These are phyloP conservation scores for Heritiera fomes DNA, from an alignment of 345 rosid species.

Conservation along the genomic window DNA sequence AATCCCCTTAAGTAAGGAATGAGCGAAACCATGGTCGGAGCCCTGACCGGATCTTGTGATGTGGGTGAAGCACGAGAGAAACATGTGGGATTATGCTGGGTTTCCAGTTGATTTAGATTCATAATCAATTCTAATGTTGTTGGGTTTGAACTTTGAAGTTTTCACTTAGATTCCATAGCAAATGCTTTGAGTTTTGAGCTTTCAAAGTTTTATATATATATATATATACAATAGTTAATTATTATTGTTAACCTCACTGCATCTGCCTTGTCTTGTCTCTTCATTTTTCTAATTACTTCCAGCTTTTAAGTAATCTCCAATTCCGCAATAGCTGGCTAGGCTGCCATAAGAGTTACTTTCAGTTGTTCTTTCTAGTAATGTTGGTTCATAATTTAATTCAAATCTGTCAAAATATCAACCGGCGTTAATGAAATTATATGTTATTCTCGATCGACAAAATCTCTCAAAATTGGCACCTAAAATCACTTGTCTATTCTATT, in stretches of 20 bases:
- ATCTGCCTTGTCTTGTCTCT: background rate
- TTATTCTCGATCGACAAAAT: no score
- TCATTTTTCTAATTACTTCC: background rate
- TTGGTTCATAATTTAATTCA: no score
- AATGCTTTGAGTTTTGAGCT: constrained; percentile 24
- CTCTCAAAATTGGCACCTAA: no score
- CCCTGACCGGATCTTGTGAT: background rate
- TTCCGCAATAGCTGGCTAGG: background rate
- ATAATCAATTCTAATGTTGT: background rate
- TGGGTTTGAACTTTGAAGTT: constrained; percentile 14
- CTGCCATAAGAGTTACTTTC: background rate
- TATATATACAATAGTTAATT: background rate
- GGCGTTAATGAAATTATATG: no score
- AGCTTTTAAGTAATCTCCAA: background rate
- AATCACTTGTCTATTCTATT: no score
- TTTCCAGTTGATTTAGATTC: background rate
- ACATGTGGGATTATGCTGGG: constrained; percentile 43
- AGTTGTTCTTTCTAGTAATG: no score
- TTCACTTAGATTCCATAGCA: constrained; percentile 16
- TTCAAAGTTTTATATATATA: background rate
- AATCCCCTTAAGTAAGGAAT: background rate
- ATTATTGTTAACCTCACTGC: background rate
- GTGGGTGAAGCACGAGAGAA: constrained; percentile 40
- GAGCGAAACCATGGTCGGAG: background rate
- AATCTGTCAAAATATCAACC: no score